A percentile compares a stretch with the other conserved stretches of the same genome.
These are phyloP conservation scores for Alternaria hordeiaustralica DNA, from an alignment of 2,329 filamentous ascomycete species.

Conservation along the genomic window DNA sequence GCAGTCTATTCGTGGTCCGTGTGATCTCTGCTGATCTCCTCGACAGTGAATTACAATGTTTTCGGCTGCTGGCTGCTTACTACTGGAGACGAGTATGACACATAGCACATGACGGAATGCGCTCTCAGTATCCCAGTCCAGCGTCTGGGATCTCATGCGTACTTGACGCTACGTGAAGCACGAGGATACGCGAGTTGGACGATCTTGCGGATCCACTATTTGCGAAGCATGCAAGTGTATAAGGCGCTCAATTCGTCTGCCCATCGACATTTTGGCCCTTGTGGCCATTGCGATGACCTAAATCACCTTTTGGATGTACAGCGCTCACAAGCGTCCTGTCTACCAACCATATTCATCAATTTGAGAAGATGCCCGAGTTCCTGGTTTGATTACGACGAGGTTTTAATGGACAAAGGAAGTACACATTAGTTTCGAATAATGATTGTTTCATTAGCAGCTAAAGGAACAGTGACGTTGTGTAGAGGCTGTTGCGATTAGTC, in stretches of 20 bases:
- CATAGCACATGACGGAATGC: neutral
- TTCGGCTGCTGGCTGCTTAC: neutral
- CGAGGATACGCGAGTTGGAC: neutral
- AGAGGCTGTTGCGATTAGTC: neutral
- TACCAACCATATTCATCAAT: neutral
- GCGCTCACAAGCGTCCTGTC: neutral
- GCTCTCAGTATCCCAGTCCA: neutral
- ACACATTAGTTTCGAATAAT: neutral
- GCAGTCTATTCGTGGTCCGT: neutral
- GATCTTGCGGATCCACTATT: neutral
- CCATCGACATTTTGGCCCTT: neutral
- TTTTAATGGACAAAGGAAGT: neutral
- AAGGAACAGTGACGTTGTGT: neutral
- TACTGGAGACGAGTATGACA: neutral
- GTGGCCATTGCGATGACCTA: neutral
- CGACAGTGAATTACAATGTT: neutral
- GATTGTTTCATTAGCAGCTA: neutral
- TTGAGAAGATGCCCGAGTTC: neutral
- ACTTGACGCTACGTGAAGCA: neutral
- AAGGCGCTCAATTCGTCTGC: neutral
- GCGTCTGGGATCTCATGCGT: neutral
- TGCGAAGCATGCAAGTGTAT: neutral
- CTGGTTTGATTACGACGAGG: neutral
- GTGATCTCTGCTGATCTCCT: neutral
- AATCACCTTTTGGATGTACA: neutral